Base-by-base conservation (phyloP, 225 moss, liverwort and hornwort species). In the Neckera pumila region DNA sequence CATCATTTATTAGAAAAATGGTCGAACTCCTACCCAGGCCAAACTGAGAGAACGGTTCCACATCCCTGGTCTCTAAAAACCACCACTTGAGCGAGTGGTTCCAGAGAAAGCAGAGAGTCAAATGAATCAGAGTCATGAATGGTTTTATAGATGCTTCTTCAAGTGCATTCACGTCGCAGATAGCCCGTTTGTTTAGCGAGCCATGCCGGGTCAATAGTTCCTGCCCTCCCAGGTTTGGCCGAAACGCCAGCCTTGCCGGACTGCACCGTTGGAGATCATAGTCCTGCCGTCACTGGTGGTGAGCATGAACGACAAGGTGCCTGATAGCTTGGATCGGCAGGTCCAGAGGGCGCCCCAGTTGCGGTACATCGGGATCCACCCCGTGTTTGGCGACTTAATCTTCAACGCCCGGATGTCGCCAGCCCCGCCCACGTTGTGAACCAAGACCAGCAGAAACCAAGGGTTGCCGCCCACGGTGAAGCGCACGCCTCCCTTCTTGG, bases 391-490 rank as follows among this genome's bases (percentile, higher is more conserved):
- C 17, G 94, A 93, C 90, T 76, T 92, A 45, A 95, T 86, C 30
- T 87, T 89, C 49, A 86, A 88, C 4, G 88, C 10, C 16, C 31
- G 56, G 6, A 95, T 27, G 27, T 91, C 94, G 34, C 97, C 97
- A 12, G 86, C 77, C 7, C 79, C 79, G 27, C 58, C 79, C 3
- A 79, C 79, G 27, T 79, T 97, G 90, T 93, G 94, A 3, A 97
- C 89, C 23, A 97, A 85, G 8, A 95, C 70, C 93, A 95, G 88
- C 38, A 95, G 36, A 54, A 96, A 97, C 76, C 89, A 97, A 1
- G 95, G 93, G 79, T 97, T 96, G 2, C 97, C 97, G 57, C 93
- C 91, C 7, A 97, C 65, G 5, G 92, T 89, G 70, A 95, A 97
- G 60, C 89, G 91, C 8, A 95, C 88, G 11, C 97, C 97, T 58